Percentiles rank a stretch among this genome's conserved stretches.
Evolutionary conservation across 2,329 filamentous ascomycete species (phyloP).

Genomic region (Berkeleyomyces basicola): DNA sequence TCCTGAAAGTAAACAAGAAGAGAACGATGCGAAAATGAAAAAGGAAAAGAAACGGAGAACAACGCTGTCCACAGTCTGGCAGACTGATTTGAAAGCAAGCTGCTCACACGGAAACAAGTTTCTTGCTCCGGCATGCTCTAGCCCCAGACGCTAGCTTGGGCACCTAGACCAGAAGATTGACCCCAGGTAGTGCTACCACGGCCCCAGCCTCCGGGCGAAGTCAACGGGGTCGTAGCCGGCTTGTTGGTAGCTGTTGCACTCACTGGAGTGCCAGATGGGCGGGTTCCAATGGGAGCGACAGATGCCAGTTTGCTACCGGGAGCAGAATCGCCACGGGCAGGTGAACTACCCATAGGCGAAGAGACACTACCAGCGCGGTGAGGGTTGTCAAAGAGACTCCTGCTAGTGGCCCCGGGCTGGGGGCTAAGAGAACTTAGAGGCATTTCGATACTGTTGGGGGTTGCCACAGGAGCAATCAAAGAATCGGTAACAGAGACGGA

Average conservation of each 20-base stretch:
- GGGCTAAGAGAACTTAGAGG: conserved; percentile 50
- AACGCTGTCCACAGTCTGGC: not conserved
- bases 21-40: conserved; percentile 1
- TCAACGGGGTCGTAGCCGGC: conserved; percentile 73
- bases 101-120: not conserved
- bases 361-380: conserved; percentile 50
- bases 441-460: conserved; percentile 4
- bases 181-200: conserved; percentile 74
- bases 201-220: conserved; percentile 78
- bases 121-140: conserved; percentile 26
- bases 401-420: conserved; percentile 47
- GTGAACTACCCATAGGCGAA: conserved; percentile 68
- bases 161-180: conserved; percentile 61
- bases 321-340: conserved; percentile 49
- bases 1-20: conserved; percentile 2
- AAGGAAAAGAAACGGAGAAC: conserved; percentile 1
- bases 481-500: conserved; percentile 26
- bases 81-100: not conserved
- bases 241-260: conserved; percentile 39
- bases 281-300: conserved; percentile 86
- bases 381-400: conserved; percentile 42
- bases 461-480: conserved; percentile 17
- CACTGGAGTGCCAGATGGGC: conserved; percentile 47
- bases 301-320: conserved; percentile 38
- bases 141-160: conserved; percentile 89